Evolutionary conservation across 164 flowering plant genomes (phyloP), one percentile per base, ranked within the genome.

Genomic region (Platanus orientalis): DNA sequence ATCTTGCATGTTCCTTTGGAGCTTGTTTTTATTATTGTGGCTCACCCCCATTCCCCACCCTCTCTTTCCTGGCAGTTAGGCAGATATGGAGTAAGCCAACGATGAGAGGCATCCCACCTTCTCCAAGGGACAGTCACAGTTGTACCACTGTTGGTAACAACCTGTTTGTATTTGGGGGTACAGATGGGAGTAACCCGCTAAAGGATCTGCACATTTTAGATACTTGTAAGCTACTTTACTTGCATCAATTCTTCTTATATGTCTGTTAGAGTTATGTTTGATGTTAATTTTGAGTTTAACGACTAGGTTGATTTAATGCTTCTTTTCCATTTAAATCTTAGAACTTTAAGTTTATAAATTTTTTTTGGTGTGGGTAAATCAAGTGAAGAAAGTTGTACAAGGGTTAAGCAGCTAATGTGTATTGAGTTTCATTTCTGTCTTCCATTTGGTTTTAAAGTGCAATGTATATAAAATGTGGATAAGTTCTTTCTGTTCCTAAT

Each of bases 121-220:
- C 76, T 55, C 96, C 95, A 11, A 81, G 97, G 68, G 99, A 94
- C 60, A 91, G 99, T 72, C 99, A 94, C 69, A 91, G 80, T 54
- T 94, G 95, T 64, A 91, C 97, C 0, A 70, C 89, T 32, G 86
- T 94, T 50, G 97, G 92, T 30, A 88, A 87, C 63, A 83, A 86
- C 74, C 81, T 94, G 44, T 89, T 75, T 77, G 87, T 94, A 20
- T 94, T 91, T 77, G 99, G 99, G 63, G 99, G 99, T 61, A 94
- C 97, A 28, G 96, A 94, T 80, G 99, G 99, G 68, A 80, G 56
- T 75, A 82, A 70, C 45, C 95, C 96, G 53, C 91, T 94, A 10
- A 81, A 73, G 60, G 99, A 94, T 83, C 75, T 94, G 83, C 83
- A 87, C 63, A 75, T 94, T 55, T 67, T 94, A 68, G 93, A 94